Conservation (phyloP, 768 basidiomycete genomes). For the Lentinula aciculospora region DNA sequence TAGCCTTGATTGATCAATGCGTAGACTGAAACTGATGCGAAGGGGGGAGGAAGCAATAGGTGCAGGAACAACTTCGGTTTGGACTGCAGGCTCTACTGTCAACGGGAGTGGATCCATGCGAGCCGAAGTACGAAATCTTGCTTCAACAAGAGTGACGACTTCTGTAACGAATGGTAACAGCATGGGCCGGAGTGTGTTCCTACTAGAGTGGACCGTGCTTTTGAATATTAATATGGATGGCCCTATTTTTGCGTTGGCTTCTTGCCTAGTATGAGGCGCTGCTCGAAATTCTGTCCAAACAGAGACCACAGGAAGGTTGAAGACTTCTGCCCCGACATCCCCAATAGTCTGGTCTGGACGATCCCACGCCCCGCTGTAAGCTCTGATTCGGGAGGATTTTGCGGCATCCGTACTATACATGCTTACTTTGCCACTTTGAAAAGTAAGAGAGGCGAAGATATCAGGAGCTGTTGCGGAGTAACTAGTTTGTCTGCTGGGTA, state of each 20-base stretch:
- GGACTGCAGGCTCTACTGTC: neutral
- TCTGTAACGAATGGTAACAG: slow-evolving; percentile 84
- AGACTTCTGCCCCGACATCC: slow-evolving; percentile 53
- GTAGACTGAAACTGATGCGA: slow-evolving; percentile 80
- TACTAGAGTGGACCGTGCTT: slow-evolving; percentile 83
- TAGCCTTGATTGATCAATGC: slow-evolving; percentile 86
- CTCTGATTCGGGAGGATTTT: slow-evolving; percentile 31
- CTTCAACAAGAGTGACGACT: slow-evolving; percentile 63
- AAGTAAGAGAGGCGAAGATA: slow-evolving; percentile 59
- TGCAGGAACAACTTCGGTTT: neutral
- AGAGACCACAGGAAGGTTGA: slow-evolving; percentile 70
- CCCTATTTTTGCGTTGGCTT: slow-evolving; percentile 26
- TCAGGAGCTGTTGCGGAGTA: slow-evolving; percentile 22
- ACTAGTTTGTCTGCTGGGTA: slow-evolving; percentile 12
- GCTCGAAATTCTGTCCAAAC: slow-evolving; percentile 82
- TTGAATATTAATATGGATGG: slow-evolving; percentile 75
- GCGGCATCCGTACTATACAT: slow-evolving; percentile 51
- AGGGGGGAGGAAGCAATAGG: slow-evolving; percentile 32
- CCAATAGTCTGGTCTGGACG: slow-evolving; percentile 49
- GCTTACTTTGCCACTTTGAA: slow-evolving; percentile 81
- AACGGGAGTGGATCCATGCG: slow-evolving; percentile 11
- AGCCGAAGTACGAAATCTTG: slow-evolving; percentile 55
- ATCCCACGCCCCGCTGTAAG: slow-evolving; percentile 31
- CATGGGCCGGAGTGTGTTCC: slow-evolving; percentile 77
- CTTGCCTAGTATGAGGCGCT: slow-evolving; percentile 37